phyloP scores from a whole-genome alignment of 768 basidiomycete genomes.

The Mycena kentingensis region DNA sequence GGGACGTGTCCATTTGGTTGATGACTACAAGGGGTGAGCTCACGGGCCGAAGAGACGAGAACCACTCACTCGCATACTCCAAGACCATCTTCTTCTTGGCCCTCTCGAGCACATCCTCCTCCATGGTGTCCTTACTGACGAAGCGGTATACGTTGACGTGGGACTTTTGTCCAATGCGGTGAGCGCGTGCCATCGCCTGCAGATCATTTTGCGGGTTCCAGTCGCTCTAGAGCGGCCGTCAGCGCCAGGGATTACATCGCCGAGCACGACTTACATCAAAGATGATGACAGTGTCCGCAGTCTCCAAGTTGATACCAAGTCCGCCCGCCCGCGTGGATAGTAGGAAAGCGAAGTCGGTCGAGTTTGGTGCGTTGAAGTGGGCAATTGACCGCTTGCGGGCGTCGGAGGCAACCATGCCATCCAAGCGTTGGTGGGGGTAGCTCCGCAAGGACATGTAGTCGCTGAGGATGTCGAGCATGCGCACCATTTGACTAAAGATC shows the following conservation, averaged over 20 bases:
- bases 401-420: constrained; percentile 94
- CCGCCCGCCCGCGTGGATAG: constrained; percentile 97
- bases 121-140: constrained; percentile 99
- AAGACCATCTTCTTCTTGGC: constrained; percentile 99
- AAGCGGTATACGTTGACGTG: constrained; percentile 99
- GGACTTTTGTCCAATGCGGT: constrained; percentile 97
- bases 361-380: constrained; percentile 92
- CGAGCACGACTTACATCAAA: constrained; percentile 74
- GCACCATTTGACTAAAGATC: constrained; percentile 99
- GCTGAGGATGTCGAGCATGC: constrained; percentile 96
- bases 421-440: constrained; percentile 91
- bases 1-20: constrained; percentile 99
- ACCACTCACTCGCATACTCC: constrained; percentile 93
- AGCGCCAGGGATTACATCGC: not conserved
- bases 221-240: constrained; percentile 66
- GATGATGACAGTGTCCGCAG: constrained; percentile 98
- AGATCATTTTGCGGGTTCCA: constrained; percentile 99
- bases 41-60: not conserved
- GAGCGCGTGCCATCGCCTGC: constrained; percentile 98
- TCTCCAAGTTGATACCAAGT: constrained; percentile 97
- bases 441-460: constrained; percentile 93
- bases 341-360: constrained; percentile 95
- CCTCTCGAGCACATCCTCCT: constrained; percentile 96
- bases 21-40: constrained; percentile 65
- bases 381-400: constrained; percentile 93